Conservation (phyloP, 352 stramenopile genomes). For the Phytophthora kernoviae region DNA sequence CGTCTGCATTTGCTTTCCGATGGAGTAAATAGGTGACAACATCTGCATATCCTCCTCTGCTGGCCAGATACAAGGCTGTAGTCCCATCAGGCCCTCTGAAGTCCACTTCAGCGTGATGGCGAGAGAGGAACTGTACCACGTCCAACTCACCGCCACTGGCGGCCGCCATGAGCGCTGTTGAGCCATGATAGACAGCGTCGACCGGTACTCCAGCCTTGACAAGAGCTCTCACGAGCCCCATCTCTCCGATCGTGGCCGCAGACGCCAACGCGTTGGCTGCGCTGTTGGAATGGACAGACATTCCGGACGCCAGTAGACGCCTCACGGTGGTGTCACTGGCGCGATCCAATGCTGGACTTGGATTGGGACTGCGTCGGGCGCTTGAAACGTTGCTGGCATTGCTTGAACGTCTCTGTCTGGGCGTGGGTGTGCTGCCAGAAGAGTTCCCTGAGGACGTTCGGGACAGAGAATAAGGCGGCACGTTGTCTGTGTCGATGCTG, state of each 20-base stretch:
- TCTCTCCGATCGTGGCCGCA: conserved; percentile 20
- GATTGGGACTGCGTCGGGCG: conserved; percentile 3
- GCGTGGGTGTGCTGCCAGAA: conserved; percentile 6
- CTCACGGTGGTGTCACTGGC: conserved; percentile 20
- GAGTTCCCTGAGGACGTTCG: conserved; percentile 10
- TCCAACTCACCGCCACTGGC: conserved; percentile 86
- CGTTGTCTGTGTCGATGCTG: conserved; percentile 7
- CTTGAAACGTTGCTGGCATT: conserved; percentile 2
- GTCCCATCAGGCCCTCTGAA: conserved; percentile 20
- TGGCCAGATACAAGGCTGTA: conserved; percentile 23
- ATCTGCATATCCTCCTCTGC: conserved; percentile 13
- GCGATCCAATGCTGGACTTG: conserved; percentile 9
- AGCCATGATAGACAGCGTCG: conserved; percentile 50
- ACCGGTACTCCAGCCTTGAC: conserved; percentile 27
- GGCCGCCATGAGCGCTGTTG: conserved; percentile 91
- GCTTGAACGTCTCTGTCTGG: conserved; percentile 5
- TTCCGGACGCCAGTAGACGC: conserved; percentile 13
- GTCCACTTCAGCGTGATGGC: conserved; percentile 29
- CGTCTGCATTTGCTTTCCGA: conserved; percentile 17
- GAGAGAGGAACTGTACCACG: conserved; percentile 69
- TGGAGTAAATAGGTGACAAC: conserved; percentile 24
- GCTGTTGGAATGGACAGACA: conserved; percentile 26
- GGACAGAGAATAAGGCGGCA: background rate
- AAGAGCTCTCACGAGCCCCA: conserved; percentile 23
- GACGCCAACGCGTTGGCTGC: conserved; percentile 21